Evolutionary conservation across 495 filamentous ascomycete genomes (phyloP).

Genomic region (Aspergillus diversus): DNA sequence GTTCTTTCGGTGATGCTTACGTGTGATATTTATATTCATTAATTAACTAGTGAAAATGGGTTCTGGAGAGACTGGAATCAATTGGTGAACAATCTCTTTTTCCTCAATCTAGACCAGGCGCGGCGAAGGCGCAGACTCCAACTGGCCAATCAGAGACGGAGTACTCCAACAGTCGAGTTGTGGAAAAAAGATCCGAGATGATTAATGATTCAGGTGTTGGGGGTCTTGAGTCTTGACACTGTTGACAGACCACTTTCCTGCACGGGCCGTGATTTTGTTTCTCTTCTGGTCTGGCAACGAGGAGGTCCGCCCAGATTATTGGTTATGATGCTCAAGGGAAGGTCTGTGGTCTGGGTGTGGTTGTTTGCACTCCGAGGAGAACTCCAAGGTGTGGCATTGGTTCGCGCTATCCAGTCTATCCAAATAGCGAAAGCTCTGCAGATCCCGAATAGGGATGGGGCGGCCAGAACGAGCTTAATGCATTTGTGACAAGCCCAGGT

Average conservation of each 20-base stretch:
- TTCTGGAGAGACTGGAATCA: not conserved
- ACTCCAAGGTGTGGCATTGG: not conserved
- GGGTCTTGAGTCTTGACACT: too few species aligned
- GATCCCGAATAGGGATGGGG: not conserved
- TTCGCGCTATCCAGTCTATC: not conserved
- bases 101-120: not conserved
- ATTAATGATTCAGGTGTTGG: too few species aligned
- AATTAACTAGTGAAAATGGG: not conserved
- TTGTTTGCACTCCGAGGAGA: not conserved
- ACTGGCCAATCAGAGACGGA: too few species aligned
- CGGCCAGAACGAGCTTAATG: slow-evolving; percentile 8
- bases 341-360: too few species aligned
- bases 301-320: too few species aligned
- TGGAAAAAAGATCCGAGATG: too few species aligned
- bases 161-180: too few species aligned
- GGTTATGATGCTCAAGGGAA: too few species aligned
- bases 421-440: not conserved
- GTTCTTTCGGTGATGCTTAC: not conserved
- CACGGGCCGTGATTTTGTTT: not conserved
- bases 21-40: not conserved
- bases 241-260: not conserved
- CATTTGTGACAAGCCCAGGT: not conserved
- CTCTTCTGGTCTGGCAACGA: not conserved
- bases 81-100: not conserved
- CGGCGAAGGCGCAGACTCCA: too few species aligned